Evolutionary conservation across 345 rosid species (phyloP).

Genomic region (Gossypium raimondii): DNA sequence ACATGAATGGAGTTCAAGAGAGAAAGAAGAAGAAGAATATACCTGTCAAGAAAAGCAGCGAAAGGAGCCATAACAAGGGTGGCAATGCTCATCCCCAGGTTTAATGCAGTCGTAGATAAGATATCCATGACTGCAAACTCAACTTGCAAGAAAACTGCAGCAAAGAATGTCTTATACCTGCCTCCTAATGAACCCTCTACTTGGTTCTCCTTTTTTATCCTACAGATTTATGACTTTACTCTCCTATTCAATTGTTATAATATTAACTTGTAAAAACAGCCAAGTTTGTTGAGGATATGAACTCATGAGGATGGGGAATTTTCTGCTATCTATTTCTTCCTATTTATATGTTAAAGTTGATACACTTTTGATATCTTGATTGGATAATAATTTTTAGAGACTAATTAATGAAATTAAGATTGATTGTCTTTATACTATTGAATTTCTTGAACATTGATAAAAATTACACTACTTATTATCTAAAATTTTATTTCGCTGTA

Average conservation of each 20-base stretch:
- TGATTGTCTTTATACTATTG: too few species aligned
- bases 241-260: neutral
- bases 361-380: neutral
- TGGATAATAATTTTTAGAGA: neutral
- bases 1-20: neutral
- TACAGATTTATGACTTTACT: neutral
- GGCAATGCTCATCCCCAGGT: constrained; percentile 80
- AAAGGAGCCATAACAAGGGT: constrained; percentile 71
- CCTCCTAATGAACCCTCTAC: constrained; percentile 18
- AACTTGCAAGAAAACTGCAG: constrained; percentile 61
- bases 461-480: neutral
- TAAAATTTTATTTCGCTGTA: neutral
- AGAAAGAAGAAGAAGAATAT: neutral
- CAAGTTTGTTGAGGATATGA: neutral
- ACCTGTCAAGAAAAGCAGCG: constrained; percentile 66
- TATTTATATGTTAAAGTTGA: neutral
- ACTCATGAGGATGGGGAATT: constrained; percentile 6
- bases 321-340: neutral
- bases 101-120: constrained; percentile 67
- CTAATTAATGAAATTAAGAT: too few species aligned
- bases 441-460: too few species aligned
- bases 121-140: constrained; percentile 88
- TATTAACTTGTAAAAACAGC: constrained; percentile 1
- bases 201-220: constrained; percentile 16
- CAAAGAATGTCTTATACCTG: constrained; percentile 55